phyloP scores from a whole-genome alignment of 208 protist species.

The Leishmania lainsoni region DNA sequence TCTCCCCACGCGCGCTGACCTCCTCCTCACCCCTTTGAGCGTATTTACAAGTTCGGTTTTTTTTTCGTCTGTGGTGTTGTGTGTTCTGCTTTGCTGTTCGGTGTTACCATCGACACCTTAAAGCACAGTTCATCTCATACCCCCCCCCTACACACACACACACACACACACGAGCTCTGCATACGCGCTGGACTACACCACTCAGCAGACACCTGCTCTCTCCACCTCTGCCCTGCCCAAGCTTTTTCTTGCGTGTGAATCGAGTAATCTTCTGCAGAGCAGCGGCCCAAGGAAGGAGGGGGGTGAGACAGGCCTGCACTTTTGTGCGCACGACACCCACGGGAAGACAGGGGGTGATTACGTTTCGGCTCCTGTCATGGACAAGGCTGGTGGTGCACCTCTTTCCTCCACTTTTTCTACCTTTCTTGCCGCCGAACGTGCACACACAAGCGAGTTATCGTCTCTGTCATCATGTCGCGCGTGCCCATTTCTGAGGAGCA shows the following conservation, averaged over 20 bases:
- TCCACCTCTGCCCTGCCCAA: conserved; percentile 5
- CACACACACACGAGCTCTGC: background rate
- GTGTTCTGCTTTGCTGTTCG: too few species aligned
- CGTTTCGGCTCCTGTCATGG: background rate
- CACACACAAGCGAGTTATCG: background rate
- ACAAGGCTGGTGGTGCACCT: background rate
- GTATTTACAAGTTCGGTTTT: background rate
- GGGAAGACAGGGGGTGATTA: background rate
- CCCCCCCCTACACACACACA: too few species aligned
- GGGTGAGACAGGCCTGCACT: background rate
- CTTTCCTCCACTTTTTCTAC: background rate
- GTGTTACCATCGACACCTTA: background rate
- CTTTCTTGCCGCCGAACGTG: background rate
- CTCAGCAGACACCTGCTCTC: background rate
- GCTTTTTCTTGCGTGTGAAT: background rate
- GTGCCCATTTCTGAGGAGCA: conserved; percentile 90
- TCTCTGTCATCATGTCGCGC: conserved; percentile 41
- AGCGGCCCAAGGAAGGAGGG: background rate
- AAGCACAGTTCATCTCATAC: background rate
- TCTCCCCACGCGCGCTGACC: too few species aligned
- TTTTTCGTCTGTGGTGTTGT: background rate
- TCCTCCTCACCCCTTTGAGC: background rate
- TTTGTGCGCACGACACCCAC: background rate
- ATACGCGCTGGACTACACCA: background rate
- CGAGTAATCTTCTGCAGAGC: background rate